A percentile compares a stretch with the other conserved stretches of the same genome.
These are phyloP conservation scores for Coniferiporia sulphurascens DNA, from an alignment of 1,284 basidiomycete genomes.

Conservation along the genomic window DNA sequence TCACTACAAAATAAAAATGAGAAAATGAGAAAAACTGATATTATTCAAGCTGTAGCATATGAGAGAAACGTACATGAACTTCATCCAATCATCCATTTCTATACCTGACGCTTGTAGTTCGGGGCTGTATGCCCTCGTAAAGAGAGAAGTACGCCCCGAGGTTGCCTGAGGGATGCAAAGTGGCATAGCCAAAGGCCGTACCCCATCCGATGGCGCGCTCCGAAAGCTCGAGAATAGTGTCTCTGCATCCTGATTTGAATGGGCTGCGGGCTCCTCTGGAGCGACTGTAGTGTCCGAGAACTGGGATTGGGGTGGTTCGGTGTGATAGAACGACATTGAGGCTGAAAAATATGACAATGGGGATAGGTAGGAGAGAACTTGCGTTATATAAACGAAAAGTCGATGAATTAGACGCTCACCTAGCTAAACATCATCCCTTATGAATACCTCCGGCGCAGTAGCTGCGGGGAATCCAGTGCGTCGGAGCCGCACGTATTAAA, in stretches of 20 bases:
- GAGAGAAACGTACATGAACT: background rate
- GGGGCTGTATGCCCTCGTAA: conserved; percentile 7
- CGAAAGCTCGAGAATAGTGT: background rate
- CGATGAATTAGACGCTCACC: no score
- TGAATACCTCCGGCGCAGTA: no score
- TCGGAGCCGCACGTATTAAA: no score
- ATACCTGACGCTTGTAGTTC: conserved; percentile 1
- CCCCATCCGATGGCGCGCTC: background rate
- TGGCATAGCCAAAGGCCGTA: background rate
- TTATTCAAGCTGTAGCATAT: background rate
- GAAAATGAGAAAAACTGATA: background rate
- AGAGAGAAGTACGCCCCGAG: background rate
- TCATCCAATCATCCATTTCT: conserved; percentile 8
- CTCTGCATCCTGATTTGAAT: conserved; percentile 1
- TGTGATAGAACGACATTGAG: background rate
- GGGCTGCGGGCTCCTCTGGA: background rate
- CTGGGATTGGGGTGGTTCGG: background rate
- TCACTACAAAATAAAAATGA: background rate
- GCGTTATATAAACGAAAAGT: no score
- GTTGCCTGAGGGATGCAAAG: conserved; percentile 3
- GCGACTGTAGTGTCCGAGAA: background rate
- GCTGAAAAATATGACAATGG: background rate
- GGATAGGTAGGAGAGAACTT: no score
- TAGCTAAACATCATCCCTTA: no score
- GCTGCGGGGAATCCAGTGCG: no score